phyloP scores from a whole-genome alignment of 1,284 basidiomycete genomes.

The Pulveroboletus sp. region DNA sequence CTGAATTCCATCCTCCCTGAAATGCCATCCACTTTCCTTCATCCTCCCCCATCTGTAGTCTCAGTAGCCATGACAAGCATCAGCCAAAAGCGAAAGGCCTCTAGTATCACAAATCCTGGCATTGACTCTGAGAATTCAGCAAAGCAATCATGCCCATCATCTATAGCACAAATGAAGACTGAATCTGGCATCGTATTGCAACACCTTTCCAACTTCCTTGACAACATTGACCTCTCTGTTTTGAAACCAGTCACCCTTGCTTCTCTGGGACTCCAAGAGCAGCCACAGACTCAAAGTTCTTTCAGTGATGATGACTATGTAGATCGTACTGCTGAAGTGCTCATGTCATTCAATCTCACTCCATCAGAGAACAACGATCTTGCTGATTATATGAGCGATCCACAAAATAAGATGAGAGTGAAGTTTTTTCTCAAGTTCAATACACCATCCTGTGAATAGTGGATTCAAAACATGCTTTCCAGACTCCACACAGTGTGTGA shows the following conservation, averaged over 20 bases:
- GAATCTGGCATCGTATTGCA: too few relatives aligned
- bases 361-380: not conserved
- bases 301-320: not conserved
- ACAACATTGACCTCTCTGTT: too few relatives aligned
- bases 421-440: conserved; percentile 3
- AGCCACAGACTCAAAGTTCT: too few relatives aligned
- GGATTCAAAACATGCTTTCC: not conserved
- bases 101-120: too few relatives aligned
- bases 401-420: not conserved
- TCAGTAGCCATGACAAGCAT: not conserved
- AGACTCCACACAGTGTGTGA: too few relatives aligned
- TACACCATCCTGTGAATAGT: rapidly evolving
- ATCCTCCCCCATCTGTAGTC: too few relatives aligned
- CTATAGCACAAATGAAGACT: too few relatives aligned
- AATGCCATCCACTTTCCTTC: too few relatives aligned
- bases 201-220: too few relatives aligned
- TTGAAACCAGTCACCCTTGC: not conserved
- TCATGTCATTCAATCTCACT: not conserved
- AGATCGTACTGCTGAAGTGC: not conserved
- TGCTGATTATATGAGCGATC: not conserved
- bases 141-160: too few relatives aligned
- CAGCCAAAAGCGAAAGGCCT: not conserved
- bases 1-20: too few relatives aligned
- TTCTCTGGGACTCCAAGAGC: not conserved
- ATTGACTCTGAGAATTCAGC: too few relatives aligned